Percentiles rank a stretch among this genome's conserved stretches.
phyloP scores from a whole-genome alignment of 257 asterid genomes.

The Ehretia macrophylla region DNA sequence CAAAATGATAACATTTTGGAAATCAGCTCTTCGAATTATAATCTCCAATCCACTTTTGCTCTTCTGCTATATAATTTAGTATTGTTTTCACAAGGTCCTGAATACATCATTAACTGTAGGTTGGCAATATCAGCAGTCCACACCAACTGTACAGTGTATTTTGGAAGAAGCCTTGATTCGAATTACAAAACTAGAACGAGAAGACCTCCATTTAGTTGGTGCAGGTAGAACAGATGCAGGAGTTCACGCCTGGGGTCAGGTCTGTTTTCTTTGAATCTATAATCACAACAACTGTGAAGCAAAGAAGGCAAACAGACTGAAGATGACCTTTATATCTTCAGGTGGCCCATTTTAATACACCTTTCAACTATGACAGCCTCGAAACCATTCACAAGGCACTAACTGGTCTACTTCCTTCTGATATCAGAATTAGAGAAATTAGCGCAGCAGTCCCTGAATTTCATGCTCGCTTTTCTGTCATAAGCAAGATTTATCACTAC shows the following conservation, averaged over 20 bases:
- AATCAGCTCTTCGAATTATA: not conserved
- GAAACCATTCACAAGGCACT: conserved; percentile 63
- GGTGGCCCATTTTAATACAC: conserved; percentile 87
- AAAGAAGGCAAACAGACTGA: conserved; percentile 10
- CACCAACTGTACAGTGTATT: conserved; percentile 73
- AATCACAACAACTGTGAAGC: conserved; percentile 5
- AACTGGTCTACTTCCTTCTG: conserved; percentile 77
- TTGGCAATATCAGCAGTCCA: conserved; percentile 83
- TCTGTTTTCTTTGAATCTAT: conserved; percentile 25
- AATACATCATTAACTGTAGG: conserved; percentile 34
- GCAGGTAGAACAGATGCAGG: conserved; percentile 96
- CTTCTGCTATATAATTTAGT: not conserved
- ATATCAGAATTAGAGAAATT: conserved; percentile 71
- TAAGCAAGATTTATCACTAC: conserved; percentile 72
- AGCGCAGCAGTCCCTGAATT: conserved; percentile 71
- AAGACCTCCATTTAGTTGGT: conserved; percentile 63
- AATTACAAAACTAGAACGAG: conserved; percentile 57
- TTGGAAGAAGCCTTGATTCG: conserved; percentile 65
- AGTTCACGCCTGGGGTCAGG: conserved; percentile 97
- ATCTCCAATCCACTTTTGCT: no score
- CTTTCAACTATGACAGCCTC: conserved; percentile 66
- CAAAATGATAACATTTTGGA: not conserved
- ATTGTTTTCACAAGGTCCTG: conserved; percentile 4
- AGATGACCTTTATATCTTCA: conserved; percentile 25
- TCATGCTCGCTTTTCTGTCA: conserved; percentile 92